Percentiles rank a stretch among this genome's conserved stretches.
Evolutionary conservation across 805 yeast species (phyloP).

Genomic region (Saturnispora serradocipensis): DNA sequence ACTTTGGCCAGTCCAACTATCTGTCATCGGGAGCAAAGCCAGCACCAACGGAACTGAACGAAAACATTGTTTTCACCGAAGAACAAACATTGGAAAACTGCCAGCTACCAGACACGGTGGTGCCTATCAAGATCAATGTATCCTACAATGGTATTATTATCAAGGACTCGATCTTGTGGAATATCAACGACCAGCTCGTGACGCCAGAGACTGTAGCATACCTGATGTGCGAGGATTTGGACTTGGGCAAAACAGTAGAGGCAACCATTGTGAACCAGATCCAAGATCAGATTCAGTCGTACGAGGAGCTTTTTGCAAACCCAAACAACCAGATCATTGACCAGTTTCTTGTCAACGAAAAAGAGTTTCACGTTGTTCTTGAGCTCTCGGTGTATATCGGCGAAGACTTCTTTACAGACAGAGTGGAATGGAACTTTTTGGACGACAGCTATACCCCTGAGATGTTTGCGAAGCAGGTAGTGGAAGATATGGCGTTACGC

Average conservation of each 20-base stretch:
- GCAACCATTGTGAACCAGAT: slow-evolving; percentile 60
- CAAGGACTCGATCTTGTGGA: slow-evolving; percentile 69
- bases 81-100: slow-evolving; percentile 28
- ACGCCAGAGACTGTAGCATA: slow-evolving; percentile 71
- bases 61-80: slow-evolving; percentile 24
- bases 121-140: slow-evolving; percentile 59
- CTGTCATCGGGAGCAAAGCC: slow-evolving; percentile 25
- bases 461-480: slow-evolving; percentile 71
- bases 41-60: slow-evolving; percentile 32
- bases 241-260: slow-evolving; percentile 59
- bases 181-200: slow-evolving; percentile 50
- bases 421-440: slow-evolving; percentile 85
- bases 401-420: slow-evolving; percentile 79
- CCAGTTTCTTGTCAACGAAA: slow-evolving; percentile 22
- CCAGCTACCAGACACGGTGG: slow-evolving; percentile 34
- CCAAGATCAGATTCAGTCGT: slow-evolving; percentile 72
- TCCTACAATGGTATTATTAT: slow-evolving; percentile 48
- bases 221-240: slow-evolving; percentile 74
- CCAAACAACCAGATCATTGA: slow-evolving; percentile 42
- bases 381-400: slow-evolving; percentile 77
- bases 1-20: slow-evolving; percentile 24
- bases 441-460: slow-evolving; percentile 61
- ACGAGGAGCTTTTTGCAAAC: slow-evolving; percentile 50
- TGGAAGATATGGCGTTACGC: slow-evolving; percentile 72
- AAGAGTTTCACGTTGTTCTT: slow-evolving; percentile 66